These are phyloP conservation scores for Aspergillus homomorphus DNA, from an alignment of 495 filamentous ascomycete species.

Conservation along the genomic window DNA sequence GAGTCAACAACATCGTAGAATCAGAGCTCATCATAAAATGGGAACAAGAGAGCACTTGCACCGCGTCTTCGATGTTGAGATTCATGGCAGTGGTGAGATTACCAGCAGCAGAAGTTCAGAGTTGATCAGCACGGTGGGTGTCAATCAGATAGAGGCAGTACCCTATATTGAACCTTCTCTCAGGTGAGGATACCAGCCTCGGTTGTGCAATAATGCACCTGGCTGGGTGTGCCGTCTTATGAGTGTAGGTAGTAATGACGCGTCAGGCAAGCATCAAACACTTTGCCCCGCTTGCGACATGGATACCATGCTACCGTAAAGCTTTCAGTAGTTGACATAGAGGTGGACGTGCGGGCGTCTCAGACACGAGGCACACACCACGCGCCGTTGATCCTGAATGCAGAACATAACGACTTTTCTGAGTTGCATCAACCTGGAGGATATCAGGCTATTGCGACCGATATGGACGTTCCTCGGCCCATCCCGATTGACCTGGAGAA, in stretches of 20 bases:
- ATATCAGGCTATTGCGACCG: neutral
- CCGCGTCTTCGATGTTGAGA: neutral
- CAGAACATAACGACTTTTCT: neutral
- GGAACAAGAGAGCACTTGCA: too few relatives aligned
- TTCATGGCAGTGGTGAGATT: neutral
- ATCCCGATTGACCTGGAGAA: neutral
- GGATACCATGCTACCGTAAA: neutral
- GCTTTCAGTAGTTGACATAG: neutral
- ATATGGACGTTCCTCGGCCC: neutral
- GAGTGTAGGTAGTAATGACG: neutral
- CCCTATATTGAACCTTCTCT: neutral
- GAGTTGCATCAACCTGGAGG: neutral
- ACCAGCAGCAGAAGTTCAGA: neutral
- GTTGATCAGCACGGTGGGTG: neutral
- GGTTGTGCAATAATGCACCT: neutral
- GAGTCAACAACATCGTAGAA: neutral
- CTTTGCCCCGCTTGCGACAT: neutral
- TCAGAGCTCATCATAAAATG: neutral
- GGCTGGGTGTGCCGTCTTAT: neutral
- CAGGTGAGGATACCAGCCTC: neutral
- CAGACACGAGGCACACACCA: neutral
- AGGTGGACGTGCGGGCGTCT: neutral
- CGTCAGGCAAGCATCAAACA: neutral
- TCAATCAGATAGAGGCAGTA: neutral
- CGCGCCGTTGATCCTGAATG: neutral